Percentiles rank a stretch among this genome's conserved stretches.
Evolutionary conservation across 2,329 filamentous ascomycete species (phyloP).

Genomic region (Ophiostoma montium): DNA sequence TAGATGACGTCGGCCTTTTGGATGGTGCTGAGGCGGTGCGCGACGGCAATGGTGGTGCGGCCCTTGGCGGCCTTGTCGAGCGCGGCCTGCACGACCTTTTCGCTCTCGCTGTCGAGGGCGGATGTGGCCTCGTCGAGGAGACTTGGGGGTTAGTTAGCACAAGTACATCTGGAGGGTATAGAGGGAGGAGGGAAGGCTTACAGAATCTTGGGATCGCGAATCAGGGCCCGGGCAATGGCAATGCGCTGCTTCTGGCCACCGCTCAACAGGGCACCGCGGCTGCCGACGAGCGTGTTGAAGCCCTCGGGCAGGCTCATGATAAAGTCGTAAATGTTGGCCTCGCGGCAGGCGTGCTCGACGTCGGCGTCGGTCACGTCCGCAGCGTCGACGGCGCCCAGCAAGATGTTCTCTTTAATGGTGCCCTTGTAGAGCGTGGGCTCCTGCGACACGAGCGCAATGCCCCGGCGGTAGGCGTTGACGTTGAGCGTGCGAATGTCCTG

Average conservation of each 20-base stretch:
- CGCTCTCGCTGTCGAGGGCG: constrained; percentile 61
- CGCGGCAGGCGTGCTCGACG: constrained; percentile 66
- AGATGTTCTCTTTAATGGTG: constrained; percentile 77
- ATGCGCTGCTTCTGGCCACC: constrained; percentile 93
- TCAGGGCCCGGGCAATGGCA: constrained; percentile 78
- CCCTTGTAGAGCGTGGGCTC: constrained; percentile 93
- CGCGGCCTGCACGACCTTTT: constrained; percentile 68
- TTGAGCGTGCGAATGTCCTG: constrained; percentile 70
- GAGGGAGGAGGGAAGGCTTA: constrained; percentile 1
- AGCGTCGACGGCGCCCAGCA: constrained; percentile 57
- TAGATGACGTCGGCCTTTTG: constrained; percentile 92
- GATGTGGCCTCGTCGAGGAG: constrained; percentile 72
- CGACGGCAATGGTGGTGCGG: constrained; percentile 85
- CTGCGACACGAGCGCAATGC: constrained; percentile 79
- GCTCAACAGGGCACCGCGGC: constrained; percentile 70
- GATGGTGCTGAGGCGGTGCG: constrained; percentile 82
- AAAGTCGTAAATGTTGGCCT: constrained; percentile 88
- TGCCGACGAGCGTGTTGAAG: constrained; percentile 73
- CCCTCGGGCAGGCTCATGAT: constrained; percentile 71
- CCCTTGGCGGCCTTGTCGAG: constrained; percentile 71
- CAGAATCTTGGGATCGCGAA: constrained; percentile 81
- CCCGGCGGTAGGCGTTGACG: constrained; percentile 70
- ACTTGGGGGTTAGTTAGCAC: constrained; percentile 4
- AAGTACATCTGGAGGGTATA: neutral
- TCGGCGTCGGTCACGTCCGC: constrained; percentile 52